A percentile compares a stretch with the other conserved stretches of the same genome.
Evolutionary conservation across 345 rosid genomes (phyloP).

Genomic region (Eucalyptus albens): DNA sequence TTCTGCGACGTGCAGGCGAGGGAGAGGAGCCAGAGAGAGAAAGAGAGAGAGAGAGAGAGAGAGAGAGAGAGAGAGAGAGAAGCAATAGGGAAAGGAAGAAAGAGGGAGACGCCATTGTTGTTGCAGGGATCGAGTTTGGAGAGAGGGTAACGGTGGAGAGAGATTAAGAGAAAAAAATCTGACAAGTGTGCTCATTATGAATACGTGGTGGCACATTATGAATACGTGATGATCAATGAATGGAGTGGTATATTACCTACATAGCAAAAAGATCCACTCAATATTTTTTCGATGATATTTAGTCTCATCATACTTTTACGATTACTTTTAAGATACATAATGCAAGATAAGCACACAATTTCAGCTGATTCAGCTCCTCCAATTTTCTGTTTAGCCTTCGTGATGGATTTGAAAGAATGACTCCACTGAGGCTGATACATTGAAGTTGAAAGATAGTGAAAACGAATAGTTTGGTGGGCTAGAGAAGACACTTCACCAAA

Average conservation of each 20-base stretch:
- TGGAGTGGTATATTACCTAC: background rate
- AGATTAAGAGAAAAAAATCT: background rate
- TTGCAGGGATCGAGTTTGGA: background rate
- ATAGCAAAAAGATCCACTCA: background rate
- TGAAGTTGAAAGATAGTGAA: background rate
- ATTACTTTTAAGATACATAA: background rate
- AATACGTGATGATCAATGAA: background rate
- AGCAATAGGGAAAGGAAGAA: background rate
- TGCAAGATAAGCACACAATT: background rate
- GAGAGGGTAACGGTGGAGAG: background rate
- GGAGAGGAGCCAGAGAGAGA: constrained; percentile 17
- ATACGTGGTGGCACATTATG: background rate
- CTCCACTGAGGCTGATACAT: background rate
- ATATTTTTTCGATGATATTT: background rate
- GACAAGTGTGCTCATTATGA: background rate
- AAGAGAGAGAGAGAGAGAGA: background rate
- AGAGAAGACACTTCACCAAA: background rate
- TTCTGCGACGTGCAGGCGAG: constrained; percentile 44
- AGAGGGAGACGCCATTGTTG: background rate
- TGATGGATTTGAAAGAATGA: background rate
- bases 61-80: background rate
- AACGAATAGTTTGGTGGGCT: background rate
- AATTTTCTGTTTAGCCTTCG: background rate
- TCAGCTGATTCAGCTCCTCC: background rate
- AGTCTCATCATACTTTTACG: background rate